A percentile compares a stretch with the other conserved stretches of the same genome.
Evolutionary conservation across 768 basidiomycete species (phyloP).

Genomic region (Serendipita indica): DNA sequence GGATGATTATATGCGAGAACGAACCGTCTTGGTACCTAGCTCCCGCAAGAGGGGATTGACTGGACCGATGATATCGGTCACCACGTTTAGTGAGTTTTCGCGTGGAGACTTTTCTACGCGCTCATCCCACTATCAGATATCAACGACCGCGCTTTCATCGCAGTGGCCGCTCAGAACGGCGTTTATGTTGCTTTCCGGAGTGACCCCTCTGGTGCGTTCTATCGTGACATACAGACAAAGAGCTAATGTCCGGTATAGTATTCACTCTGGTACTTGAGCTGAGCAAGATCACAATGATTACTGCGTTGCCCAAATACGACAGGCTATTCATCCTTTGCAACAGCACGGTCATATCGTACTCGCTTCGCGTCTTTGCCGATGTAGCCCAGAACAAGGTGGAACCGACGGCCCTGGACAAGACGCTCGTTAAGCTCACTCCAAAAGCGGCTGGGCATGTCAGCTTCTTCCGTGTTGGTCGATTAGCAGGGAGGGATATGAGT

Average conservation of each 20-base stretch:
- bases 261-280: constrained; percentile 26
- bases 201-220: constrained; percentile 33
- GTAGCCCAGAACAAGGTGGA: constrained; percentile 38
- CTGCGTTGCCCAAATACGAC: constrained; percentile 44
- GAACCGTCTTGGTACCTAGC: constrained; percentile 24
- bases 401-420: constrained; percentile 34
- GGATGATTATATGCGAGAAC: constrained; percentile 46
- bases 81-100: constrained; percentile 42
- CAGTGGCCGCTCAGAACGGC: constrained; percentile 50
- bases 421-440: constrained; percentile 45
- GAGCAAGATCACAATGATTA: constrained; percentile 37
- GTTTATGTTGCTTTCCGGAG: constrained; percentile 48
- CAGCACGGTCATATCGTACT: constrained; percentile 44
- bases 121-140: constrained; percentile 25
- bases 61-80: constrained; percentile 45
- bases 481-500: constrained; percentile 46
- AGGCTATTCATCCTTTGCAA: constrained; percentile 55
- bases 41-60: constrained; percentile 27
- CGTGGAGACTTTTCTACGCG: constrained; percentile 9
- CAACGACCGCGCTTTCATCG: constrained; percentile 41
- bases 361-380: constrained; percentile 52
- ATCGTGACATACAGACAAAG: neutral
- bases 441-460: constrained; percentile 35
- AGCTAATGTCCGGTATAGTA: neutral
- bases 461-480: constrained; percentile 43